Conservation (phyloP, 2,329 filamentous ascomycete genomes). For the Alternaria consortialis region DNA sequence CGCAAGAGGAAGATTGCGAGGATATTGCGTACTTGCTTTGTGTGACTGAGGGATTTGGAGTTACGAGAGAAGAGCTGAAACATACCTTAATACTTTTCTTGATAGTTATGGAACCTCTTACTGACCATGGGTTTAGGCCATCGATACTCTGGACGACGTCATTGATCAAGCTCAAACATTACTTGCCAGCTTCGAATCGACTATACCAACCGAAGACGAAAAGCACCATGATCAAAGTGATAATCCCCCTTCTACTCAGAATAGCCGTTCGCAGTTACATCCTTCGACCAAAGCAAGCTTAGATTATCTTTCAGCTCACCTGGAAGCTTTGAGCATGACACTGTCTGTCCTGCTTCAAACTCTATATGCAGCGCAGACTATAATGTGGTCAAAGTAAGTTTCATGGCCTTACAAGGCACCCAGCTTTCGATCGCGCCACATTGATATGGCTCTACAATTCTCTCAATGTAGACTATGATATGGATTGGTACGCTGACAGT, state of each 20-base stretch:
- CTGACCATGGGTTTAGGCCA: constrained; percentile 37
- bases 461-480: not conserved
- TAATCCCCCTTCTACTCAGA: constrained; percentile 4
- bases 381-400: constrained; percentile 51
- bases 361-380: constrained; percentile 50
- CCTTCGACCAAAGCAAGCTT: constrained; percentile 30
- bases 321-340: constrained; percentile 47
- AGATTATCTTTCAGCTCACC: constrained; percentile 46
- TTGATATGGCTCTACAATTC: not conserved
- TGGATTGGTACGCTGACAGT: constrained; percentile 6
- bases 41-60: not conserved
- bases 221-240: constrained; percentile 12
- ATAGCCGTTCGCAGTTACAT: constrained; percentile 17
- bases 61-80: not conserved
- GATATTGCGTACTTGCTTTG: not conserved
- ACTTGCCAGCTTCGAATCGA: constrained; percentile 40
- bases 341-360: constrained; percentile 51
- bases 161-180: constrained; percentile 42
- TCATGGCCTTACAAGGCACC: not conserved
- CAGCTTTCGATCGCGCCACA: not conserved
- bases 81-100: not conserved
- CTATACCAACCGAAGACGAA: constrained; percentile 23
- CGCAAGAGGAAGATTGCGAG: not conserved
- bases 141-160: constrained; percentile 46
- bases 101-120: not conserved